A percentile compares a stretch with the other conserved stretches of the same genome.
Conservation (phyloP, 306 rosid species). For the Ochetophila trinervis region DNA sequence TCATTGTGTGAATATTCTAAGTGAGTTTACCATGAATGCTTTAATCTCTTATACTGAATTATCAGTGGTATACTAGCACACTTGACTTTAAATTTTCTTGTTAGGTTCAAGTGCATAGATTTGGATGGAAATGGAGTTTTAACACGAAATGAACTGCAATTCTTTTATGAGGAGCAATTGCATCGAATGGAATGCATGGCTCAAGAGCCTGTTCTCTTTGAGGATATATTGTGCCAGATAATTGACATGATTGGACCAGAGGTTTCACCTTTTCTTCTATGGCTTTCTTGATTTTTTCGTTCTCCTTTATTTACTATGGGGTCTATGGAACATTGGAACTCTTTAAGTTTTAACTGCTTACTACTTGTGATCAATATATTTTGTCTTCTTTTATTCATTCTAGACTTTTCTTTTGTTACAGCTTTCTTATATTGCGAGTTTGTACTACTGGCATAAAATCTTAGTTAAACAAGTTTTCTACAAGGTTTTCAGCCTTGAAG, state of each 20-base stretch:
- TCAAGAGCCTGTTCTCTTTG: conserved; percentile 98
- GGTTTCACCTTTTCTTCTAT: conserved; percentile 51
- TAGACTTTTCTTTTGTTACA: background rate
- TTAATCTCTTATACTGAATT: conserved; percentile 2
- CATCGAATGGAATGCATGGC: conserved; percentile 99
- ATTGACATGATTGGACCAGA: conserved; percentile 95
- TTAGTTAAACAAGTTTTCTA: background rate
- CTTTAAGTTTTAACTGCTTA: background rate
- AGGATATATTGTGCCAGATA: conserved; percentile 95
- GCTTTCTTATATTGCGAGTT: background rate
- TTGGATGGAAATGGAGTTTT: conserved; percentile 93
- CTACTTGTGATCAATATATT: background rate
- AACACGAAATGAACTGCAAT: conserved; percentile 92
- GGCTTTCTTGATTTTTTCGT: conserved; percentile 13
- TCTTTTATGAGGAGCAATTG: conserved; percentile 98
- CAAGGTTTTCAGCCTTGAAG: background rate
- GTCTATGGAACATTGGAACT: background rate
- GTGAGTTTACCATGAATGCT: conserved; percentile 14
- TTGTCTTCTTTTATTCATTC: background rate
- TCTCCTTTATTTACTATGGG: conserved; percentile 3
- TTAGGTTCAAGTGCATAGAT: conserved; percentile 97
- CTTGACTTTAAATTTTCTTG: conserved; percentile 31
- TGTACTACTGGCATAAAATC: conserved; percentile 1
- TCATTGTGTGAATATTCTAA: background rate
- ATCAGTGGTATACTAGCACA: conserved; percentile 12